Conservation (phyloP, 192 early-diverging fungal species). For the Entomortierella beljakovae region DNA sequence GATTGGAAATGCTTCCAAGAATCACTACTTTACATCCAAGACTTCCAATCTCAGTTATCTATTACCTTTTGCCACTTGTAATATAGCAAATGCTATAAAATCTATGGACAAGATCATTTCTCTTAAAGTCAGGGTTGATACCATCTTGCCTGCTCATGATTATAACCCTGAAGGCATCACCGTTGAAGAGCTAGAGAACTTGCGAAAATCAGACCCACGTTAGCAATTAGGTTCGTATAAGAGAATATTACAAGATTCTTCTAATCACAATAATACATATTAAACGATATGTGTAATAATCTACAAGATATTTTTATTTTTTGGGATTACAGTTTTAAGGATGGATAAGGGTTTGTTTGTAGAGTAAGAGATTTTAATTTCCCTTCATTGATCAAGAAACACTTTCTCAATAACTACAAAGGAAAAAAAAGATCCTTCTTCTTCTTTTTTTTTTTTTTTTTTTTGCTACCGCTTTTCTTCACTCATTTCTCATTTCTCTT, state of each 20-base stretch:
- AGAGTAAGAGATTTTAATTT: not conserved
- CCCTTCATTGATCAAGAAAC: constrained; percentile 16
- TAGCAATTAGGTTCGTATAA: too few relatives aligned
- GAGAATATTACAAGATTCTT: too few relatives aligned
- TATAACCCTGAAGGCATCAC: constrained; percentile 24
- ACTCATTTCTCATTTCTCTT: not conserved
- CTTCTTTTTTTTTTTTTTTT: not conserved
- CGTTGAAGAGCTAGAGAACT: constrained; percentile 16
- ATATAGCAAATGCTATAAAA: constrained; percentile 11
- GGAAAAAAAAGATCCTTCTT: not conserved
- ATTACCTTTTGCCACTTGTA: constrained; percentile 6
- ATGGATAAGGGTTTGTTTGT: too few relatives aligned
- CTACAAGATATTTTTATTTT: too few relatives aligned
- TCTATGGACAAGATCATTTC: constrained; percentile 36
- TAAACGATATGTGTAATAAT: too few relatives aligned
- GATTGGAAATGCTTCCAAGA: constrained; percentile 34
- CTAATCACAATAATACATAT: too few relatives aligned
- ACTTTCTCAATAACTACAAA: constrained; percentile 1
- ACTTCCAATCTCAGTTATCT: not conserved
- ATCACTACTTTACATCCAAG: constrained; percentile 17
- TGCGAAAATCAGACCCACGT: constrained; percentile 8
- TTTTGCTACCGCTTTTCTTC: not conserved
- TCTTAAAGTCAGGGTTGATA: constrained; percentile 17
- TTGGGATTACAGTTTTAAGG: too few relatives aligned
- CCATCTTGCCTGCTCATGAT: constrained; percentile 42